Conservation (phyloP, 1,284 basidiomycete species). For the Irpex rosettiformis region DNA sequence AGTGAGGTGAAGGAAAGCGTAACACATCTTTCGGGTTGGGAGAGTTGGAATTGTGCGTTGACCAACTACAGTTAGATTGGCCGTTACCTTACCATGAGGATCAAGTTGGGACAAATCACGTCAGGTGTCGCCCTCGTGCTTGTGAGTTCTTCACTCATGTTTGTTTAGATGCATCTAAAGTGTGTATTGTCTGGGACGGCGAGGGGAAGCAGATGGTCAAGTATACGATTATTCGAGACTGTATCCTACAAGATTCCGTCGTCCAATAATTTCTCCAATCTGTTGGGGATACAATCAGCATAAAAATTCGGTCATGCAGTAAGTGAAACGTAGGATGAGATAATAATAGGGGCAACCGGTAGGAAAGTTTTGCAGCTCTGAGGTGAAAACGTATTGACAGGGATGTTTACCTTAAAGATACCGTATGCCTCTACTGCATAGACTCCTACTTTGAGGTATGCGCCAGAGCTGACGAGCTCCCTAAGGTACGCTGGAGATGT, state of each 20-base stretch:
- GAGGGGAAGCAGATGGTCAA: neutral
- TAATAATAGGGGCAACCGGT: too few species aligned
- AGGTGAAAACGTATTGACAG: too few species aligned
- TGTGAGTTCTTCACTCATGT: neutral
- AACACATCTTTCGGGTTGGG: too few species aligned
- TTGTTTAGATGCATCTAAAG: neutral
- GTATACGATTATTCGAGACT: conserved; percentile 50
- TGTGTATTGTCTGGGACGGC: neutral
- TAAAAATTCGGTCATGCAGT: neutral
- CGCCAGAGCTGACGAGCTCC: conserved; percentile 66
- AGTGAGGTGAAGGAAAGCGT: too few species aligned
- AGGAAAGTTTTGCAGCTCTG: too few species aligned
- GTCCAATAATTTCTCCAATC: conserved; percentile 90
- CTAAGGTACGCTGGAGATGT: conserved; percentile 70
- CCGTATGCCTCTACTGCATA: conserved; percentile 89
- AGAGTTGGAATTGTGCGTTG: too few species aligned
- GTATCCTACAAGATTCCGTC: conserved; percentile 84
- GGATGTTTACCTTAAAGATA: conserved; percentile 71
- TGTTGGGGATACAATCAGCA: conserved; percentile 27
- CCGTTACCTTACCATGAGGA: too few species aligned
- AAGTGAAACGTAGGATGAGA: too few species aligned
- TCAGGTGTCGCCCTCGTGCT: too few species aligned
- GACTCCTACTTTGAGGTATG: conserved; percentile 76
- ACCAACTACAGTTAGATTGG: too few species aligned
- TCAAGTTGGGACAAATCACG: too few species aligned